A percentile compares a stretch with the other conserved stretches of the same genome.
phyloP scores from a whole-genome alignment of 2,329 filamentous ascomycete species.

The Colletotrichum shisoi region DNA sequence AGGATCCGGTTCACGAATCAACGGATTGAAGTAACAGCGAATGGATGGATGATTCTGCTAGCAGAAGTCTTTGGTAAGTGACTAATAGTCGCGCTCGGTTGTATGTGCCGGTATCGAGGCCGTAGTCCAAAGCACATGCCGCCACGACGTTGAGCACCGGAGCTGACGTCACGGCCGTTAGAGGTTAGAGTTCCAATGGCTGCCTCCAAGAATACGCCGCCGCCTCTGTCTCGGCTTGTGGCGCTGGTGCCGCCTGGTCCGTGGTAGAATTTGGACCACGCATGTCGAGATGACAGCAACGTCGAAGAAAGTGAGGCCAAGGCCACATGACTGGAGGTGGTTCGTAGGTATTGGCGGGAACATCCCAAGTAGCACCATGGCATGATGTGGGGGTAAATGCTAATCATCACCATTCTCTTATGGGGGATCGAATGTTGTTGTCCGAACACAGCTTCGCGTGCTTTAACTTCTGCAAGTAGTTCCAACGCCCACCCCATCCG shows the following conservation, averaged over 20 bases:
- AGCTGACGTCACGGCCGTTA: constrained; percentile 9
- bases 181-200: background rate
- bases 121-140: constrained; percentile 1
- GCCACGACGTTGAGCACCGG: no score
- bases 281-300: background rate
- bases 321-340: no score
- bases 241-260: no score
- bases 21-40: background rate
- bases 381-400: no score
- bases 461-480: no score
- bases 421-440: background rate
- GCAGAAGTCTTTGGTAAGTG: no score
- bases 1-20: no score
- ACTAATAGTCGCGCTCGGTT: background rate
- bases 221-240: background rate
- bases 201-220: background rate
- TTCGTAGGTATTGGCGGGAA: no score
- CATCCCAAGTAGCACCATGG: background rate
- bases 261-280: no score
- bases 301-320: background rate
- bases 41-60: no score
- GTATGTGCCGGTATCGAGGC: background rate
- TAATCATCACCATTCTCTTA: no score
- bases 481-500: background rate
- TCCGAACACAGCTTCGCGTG: background rate